phyloP scores from a whole-genome alignment of 352 stramenopile genomes.

The Phytopythium helicoides region DNA sequence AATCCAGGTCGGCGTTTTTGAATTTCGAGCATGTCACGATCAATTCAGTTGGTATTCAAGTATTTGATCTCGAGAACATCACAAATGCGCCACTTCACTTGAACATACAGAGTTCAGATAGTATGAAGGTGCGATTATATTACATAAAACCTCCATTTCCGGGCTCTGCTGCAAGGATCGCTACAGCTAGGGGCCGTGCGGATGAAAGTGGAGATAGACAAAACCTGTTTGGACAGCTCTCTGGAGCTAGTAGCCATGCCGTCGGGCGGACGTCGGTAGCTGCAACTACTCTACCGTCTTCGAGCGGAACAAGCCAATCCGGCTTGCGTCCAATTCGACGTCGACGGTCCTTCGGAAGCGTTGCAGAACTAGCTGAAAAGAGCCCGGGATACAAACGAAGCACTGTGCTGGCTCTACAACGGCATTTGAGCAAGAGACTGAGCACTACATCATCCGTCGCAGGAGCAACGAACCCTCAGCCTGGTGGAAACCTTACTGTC shows the following conservation, averaged over 20 bases:
- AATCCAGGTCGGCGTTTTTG: slow-evolving; percentile 79
- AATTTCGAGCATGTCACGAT: slow-evolving; percentile 88
- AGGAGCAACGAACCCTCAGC: background rate
- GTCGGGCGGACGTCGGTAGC: background rate
- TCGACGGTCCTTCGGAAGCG: slow-evolving; percentile 67
- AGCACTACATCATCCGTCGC: background rate
- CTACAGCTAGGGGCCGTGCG: background rate
- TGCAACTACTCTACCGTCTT: background rate
- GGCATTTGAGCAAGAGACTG: slow-evolving; percentile 60
- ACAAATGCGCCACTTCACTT: slow-evolving; percentile 79
- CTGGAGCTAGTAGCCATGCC: background rate
- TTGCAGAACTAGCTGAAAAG: slow-evolving; percentile 49
- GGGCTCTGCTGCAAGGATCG: slow-evolving; percentile 6
- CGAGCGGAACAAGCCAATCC: slow-evolving; percentile 5
- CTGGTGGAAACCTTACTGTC: background rate
- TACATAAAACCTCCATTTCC: slow-evolving; percentile 53
- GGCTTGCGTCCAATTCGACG: slow-evolving; percentile 48
- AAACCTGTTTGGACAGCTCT: background rate
- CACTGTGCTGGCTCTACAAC: slow-evolving; percentile 42
- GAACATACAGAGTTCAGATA: slow-evolving; percentile 75
- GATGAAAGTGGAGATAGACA: slow-evolving; percentile 9
- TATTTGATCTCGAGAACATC: slow-evolving; percentile 89
- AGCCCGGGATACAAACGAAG: slow-evolving; percentile 34
- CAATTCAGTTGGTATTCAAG: slow-evolving; percentile 83
- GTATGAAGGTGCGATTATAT: slow-evolving; percentile 69